A percentile compares a stretch with the other conserved stretches of the same genome.
These are phyloP conservation scores for Reutealis trisperma DNA, from an alignment of 345 rosid species.

Conservation along the genomic window DNA sequence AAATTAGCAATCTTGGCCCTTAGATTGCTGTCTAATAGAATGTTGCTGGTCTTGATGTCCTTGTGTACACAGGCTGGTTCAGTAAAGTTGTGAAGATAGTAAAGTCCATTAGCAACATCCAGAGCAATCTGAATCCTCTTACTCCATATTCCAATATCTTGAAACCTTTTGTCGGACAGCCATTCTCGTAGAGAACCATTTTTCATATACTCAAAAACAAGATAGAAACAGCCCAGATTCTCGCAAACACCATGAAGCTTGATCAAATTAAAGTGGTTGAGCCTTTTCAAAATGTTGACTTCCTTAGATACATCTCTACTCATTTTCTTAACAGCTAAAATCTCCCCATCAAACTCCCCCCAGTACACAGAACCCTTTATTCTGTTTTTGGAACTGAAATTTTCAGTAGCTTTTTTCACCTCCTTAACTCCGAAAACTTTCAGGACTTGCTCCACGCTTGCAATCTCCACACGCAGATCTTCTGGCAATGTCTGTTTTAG, in stretches of 20 bases:
- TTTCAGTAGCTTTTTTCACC: constrained; percentile 40
- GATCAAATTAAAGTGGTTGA: constrained; percentile 51
- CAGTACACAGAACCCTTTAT: constrained; percentile 45
- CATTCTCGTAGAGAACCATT: constrained; percentile 43
- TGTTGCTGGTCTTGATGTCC: constrained; percentile 45
- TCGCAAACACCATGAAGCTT: constrained; percentile 44
- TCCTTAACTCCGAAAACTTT: constrained; percentile 34
- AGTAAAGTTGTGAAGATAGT: constrained; percentile 55
- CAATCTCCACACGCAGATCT: constrained; percentile 43
- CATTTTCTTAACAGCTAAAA: constrained; percentile 41
- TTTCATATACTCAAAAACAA: constrained; percentile 43
- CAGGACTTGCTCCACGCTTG: constrained; percentile 39
- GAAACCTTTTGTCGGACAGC: constrained; percentile 22
- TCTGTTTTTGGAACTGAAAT: constrained; percentile 40
- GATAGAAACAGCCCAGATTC: constrained; percentile 28
- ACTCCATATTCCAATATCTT: constrained; percentile 28
- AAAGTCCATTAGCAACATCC: constrained; percentile 53
- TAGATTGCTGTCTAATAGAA: constrained; percentile 33
- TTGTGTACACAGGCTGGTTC: constrained; percentile 46
- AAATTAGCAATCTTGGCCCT: constrained; percentile 27
- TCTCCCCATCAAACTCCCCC: constrained; percentile 39
- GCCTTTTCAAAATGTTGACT: constrained; percentile 45
- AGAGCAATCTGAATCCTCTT: constrained; percentile 47
- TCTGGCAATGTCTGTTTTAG: constrained; percentile 23
- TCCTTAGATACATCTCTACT: constrained; percentile 34